Conservation (phyloP, 148 eudicot genomes). For the Fagopyrum tataricum region DNA sequence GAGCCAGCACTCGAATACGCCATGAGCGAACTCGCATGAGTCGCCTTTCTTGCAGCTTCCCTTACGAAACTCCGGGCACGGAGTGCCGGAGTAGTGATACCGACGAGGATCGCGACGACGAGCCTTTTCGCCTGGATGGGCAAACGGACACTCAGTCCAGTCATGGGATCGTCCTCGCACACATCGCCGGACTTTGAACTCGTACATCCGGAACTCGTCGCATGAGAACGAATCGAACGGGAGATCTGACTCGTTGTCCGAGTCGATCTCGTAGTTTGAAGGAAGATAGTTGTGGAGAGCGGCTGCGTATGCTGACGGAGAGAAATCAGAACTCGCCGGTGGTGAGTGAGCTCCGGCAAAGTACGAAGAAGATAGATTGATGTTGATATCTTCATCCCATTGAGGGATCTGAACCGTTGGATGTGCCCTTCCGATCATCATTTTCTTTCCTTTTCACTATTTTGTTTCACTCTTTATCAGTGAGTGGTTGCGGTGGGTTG, state of each 20-base stretch:
- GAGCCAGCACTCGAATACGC: conserved; percentile 31
- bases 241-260: conserved; percentile 22
- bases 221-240: conserved; percentile 50
- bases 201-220: conserved; percentile 78
- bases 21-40: conserved; percentile 28
- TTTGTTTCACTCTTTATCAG: not conserved
- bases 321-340: conserved; percentile 14
- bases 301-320: conserved; percentile 24
- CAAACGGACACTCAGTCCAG: conserved; percentile 25
- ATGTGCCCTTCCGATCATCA: conserved; percentile 22
- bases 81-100: conserved; percentile 53
- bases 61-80: conserved; percentile 71
- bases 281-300: conserved; percentile 53
- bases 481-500: not conserved
- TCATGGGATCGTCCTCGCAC: conserved; percentile 29
- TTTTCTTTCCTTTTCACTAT: not conserved
- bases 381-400: conserved; percentile 54
- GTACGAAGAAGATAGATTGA: conserved; percentile 5
- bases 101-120: conserved; percentile 25
- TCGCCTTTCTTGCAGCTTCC: conserved; percentile 29
- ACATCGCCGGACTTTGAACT: conserved; percentile 64
- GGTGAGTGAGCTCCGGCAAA: conserved; percentile 10
- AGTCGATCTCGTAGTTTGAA: conserved; percentile 24
- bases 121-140: conserved; percentile 20
- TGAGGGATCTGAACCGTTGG: conserved; percentile 60